Percentiles rank a stretch among this genome's conserved stretches.
Conservation (phyloP, 2,329 filamentous ascomycete species). For the Zymoseptoria tritici region DNA sequence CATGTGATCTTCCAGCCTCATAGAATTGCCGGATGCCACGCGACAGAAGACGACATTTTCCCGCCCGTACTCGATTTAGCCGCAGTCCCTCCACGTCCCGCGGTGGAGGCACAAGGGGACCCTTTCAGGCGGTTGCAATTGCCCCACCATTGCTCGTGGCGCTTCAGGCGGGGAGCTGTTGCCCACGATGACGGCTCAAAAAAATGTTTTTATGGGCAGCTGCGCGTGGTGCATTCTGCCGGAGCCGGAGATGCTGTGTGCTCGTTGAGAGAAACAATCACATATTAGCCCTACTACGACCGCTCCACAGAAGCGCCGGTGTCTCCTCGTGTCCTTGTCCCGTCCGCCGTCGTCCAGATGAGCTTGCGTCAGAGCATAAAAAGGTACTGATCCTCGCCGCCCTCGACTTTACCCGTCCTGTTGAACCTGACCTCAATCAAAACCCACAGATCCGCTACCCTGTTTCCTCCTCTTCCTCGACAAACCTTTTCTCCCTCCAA, state of each 20-base stretch:
- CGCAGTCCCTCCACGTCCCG: neutral
- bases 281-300: neutral
- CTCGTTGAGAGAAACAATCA: constrained; percentile 4
- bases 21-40: neutral
- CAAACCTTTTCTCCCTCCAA: constrained; percentile 1
- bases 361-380: constrained; percentile 11
- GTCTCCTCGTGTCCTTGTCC: neutral
- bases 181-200: constrained; percentile 5
- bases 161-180: neutral
- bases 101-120: neutral
- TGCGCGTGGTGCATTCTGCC: constrained; percentile 8
- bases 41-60: neutral
- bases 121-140: neutral
- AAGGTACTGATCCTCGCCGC: constrained; percentile 5
- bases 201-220: neutral
- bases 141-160: neutral
- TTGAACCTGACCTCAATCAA: constrained; percentile 1
- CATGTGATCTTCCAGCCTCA: neutral
- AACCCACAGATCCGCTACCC: constrained; percentile 8
- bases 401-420: neutral
- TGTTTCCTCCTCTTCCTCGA: constrained; percentile 6
- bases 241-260: constrained; percentile 5
- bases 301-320: constrained; percentile 7
- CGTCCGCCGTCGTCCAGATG: neutral
- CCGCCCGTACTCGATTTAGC: neutral